Evolutionary conservation across 768 basidiomycete genomes (phyloP), one percentile per base, ranked within the genome.

Genomic region (Dentipellis fragilis): DNA sequence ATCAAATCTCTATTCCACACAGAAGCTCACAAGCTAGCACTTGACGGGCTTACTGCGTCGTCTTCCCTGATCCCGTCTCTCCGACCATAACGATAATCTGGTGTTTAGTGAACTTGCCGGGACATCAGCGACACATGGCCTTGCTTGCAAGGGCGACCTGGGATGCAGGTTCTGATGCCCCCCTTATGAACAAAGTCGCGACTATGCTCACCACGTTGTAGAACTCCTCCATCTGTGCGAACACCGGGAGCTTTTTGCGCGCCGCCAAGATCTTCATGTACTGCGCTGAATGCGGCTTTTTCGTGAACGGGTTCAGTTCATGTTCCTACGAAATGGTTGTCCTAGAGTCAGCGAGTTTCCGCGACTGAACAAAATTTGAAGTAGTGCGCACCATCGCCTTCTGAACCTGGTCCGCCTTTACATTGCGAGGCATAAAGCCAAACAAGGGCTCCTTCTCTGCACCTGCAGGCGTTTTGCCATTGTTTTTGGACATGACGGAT

Each of bases 21-120:
- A 10, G 19, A 42, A 14, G 29, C 29, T 29, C 29, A 29, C 29
- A 29, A 29, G 29, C 29, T 29, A 29, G 29, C 29, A 29, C 29
- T 29, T 29, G 29, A 23, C 22, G 22, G 8, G 21, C 89, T 68
- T 67, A 91, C 87, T 97, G 93, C 21, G 93, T 95, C 0, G 93
- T 96, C 75, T 95, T 97, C 36, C 93, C 94, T 23, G 91, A 88
- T 10, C 93, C 94, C 0, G 94, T 96, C 74, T 96, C 94, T 63
- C 94, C 89, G 57, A 91, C 87, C 81, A 93, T 86, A 58, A 93
- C 81, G 40, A 88, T 85, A 59, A 96, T 86, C 73, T 95, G 93
- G 68, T 91, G 81, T 62, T 80, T 72, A 55, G 65, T 79, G 71
- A 88, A 90, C 84, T 87, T 69, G 62, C 52, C 53, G 56, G 54